A percentile compares a stretch with the other conserved stretches of the same genome.
phyloP scores from a whole-genome alignment of 176 grass and related monocot species.

The Zea mays region DNA sequence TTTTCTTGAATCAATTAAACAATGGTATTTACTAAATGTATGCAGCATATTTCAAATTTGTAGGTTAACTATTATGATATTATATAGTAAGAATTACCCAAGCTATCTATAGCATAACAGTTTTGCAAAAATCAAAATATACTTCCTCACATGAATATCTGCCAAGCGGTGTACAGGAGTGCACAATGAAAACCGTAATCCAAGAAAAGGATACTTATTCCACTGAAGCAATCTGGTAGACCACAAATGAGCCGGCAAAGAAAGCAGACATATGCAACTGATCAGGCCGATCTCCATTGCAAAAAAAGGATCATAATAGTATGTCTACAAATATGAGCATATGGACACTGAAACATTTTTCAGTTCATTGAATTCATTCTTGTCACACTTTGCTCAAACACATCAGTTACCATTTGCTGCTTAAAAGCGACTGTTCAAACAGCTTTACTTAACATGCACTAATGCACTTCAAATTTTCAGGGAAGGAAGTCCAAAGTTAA shows the following conservation, averaged over 20 bases:
- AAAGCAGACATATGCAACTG: not conserved
- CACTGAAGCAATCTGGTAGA: not conserved
- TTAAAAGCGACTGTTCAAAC: not conserved
- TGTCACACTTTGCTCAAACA: not conserved
- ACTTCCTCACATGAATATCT: not conserved
- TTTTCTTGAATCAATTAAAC: not conserved
- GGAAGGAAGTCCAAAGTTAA: not conserved
- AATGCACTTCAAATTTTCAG: not conserved
- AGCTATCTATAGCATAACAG: not conserved
- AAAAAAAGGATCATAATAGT: not conserved
- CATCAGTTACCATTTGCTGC: not conserved
- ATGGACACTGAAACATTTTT: slow-evolving; percentile 7
- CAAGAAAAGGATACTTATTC: not conserved
- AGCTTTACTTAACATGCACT: not conserved
- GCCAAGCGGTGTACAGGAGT: not conserved
- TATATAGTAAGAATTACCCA: not conserved
- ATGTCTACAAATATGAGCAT: not conserved
- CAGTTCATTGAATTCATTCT: not conserved
- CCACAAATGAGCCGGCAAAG: not conserved
- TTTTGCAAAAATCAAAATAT: not conserved
- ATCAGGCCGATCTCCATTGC: not conserved
- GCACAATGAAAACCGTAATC: not conserved
- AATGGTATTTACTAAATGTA: not conserved
- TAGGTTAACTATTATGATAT: not conserved
- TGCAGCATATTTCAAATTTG: not conserved